A percentile compares a stretch with the other conserved stretches of the same genome.
Conservation (phyloP, 1,284 basidiomycete species). For the Inonotus obliquus region DNA sequence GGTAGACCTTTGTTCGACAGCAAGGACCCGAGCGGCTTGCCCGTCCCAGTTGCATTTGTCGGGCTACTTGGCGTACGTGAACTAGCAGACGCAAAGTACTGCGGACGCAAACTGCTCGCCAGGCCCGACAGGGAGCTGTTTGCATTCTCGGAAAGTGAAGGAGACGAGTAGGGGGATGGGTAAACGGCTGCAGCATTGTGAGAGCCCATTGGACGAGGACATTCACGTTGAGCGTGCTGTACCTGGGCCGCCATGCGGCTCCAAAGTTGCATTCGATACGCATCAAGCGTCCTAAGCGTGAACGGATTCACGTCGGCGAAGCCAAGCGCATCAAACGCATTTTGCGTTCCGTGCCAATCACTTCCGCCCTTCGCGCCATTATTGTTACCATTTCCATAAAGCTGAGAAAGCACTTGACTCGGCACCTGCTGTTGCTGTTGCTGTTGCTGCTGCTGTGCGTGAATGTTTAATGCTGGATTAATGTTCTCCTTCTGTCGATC, state of each 20-base stretch:
- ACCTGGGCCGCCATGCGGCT: conserved; percentile 62
- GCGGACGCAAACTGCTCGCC: conserved; percentile 49
- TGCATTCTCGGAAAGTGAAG: conserved; percentile 15
- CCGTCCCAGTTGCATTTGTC: not conserved
- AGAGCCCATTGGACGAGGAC: conserved; percentile 15
- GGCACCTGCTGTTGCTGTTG: not conserved
- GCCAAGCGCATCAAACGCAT: conserved; percentile 56
- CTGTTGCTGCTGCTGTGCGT: conserved; percentile 19
- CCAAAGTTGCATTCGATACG: conserved; percentile 87
- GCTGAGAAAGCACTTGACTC: conserved; percentile 5
- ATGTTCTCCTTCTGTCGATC: conserved; percentile 69
- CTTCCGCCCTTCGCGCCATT: not conserved
- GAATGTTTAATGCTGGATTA: conserved; percentile 57
- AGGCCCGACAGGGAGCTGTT: conserved; percentile 38
- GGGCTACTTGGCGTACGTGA: not conserved
- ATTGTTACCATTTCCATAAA: not conserved
- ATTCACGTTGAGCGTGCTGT: conserved; percentile 24
- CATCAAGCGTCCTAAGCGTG: conserved; percentile 78
- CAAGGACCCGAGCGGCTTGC: conserved; percentile 32
- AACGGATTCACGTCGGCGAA: conserved; percentile 68
- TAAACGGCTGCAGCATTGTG: conserved; percentile 29
- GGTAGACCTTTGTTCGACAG: conserved; percentile 46
- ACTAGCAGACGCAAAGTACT: conserved; percentile 40
- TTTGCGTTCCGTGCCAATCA: conserved; percentile 29
- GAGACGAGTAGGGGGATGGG: conserved; percentile 29